Evolutionary conservation across 2,329 filamentous ascomycete species (phyloP).

Genomic region (Penicillium sp.): DNA sequence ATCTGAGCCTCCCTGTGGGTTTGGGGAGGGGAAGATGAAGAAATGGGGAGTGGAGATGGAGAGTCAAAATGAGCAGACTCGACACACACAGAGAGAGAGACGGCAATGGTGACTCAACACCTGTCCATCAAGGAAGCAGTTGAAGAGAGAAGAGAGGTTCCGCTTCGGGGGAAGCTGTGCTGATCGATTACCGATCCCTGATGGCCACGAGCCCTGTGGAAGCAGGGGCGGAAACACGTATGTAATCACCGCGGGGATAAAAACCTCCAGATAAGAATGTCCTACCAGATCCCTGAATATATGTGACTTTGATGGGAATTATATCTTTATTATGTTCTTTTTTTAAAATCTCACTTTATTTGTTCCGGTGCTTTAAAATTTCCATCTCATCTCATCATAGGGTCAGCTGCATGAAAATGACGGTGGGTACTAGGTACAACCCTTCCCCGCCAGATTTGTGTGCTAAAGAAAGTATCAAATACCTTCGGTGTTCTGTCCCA

Average conservation of each 20-base stretch:
- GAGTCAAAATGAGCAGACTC: constrained; percentile 20
- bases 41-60: constrained; percentile 13
- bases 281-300: constrained; percentile 6
- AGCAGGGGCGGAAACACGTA: constrained; percentile 9
- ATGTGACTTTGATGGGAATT: background rate
- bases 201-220: constrained; percentile 8
- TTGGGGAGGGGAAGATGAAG: constrained; percentile 17
- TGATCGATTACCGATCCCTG: constrained; percentile 14
- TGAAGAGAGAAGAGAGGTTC: constrained; percentile 16
- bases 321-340: background rate
- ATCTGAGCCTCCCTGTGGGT: constrained; percentile 18
- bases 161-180: constrained; percentile 13
- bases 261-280: constrained; percentile 4
- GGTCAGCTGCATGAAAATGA: constrained; percentile 2
- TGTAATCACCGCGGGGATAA: constrained; percentile 9
- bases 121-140: constrained; percentile 23
- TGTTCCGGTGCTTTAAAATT: background rate
- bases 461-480: constrained; percentile 9
- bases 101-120: constrained; percentile 21
- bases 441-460: constrained; percentile 18
- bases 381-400: constrained; percentile 5
- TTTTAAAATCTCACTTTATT: background rate
- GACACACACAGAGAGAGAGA: background rate
- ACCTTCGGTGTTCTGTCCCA: constrained; percentile 7
- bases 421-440: constrained; percentile 23